These are phyloP conservation scores for Warburgia ugandensis DNA, from an alignment of 164 flowering plant genomes.

Conservation along the genomic window DNA sequence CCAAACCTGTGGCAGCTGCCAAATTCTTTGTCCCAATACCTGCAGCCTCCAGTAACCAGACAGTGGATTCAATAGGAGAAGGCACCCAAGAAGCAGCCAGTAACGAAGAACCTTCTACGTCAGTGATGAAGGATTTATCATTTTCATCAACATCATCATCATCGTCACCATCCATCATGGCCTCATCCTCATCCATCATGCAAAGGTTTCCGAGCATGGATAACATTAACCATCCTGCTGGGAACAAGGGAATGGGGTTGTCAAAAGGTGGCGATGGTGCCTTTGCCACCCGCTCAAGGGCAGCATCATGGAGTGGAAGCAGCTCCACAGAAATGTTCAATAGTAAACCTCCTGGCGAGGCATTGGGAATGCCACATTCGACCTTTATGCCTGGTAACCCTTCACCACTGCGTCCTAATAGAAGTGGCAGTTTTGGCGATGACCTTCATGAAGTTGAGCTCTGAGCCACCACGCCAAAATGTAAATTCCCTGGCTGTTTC, in stretches of 20 bases:
- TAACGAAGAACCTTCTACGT: constrained; percentile 29
- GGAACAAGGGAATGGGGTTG: constrained; percentile 11
- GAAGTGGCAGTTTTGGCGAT: constrained; percentile 33
- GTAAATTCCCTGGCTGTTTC: background rate
- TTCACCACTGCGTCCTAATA: constrained; percentile 18
- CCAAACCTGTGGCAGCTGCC: constrained; percentile 39
- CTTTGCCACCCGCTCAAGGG: constrained; percentile 37
- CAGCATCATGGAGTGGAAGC: constrained; percentile 88
- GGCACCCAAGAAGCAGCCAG: constrained; percentile 21
- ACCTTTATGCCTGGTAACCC: constrained; percentile 31
- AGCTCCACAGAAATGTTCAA: constrained; percentile 33
- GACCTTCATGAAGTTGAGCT: constrained; percentile 80
- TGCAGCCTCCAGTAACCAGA: constrained; percentile 27
- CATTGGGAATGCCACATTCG: constrained; percentile 32
- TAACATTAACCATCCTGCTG: constrained; percentile 27
- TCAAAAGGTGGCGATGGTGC: constrained; percentile 18
- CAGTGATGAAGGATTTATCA: constrained; percentile 20
- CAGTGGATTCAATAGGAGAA: constrained; percentile 28
- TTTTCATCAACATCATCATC: constrained; percentile 22
- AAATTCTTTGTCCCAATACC: constrained; percentile 79
- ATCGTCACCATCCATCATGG: too few relatives aligned
- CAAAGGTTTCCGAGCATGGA: constrained; percentile 74
- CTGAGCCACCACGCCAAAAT: too few relatives aligned
- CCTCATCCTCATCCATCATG: constrained; percentile 28
- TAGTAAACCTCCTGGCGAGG: constrained; percentile 35